These are phyloP conservation scores for Ambrosiella beaveri DNA, from an alignment of 2,329 filamentous ascomycete species.

Conservation along the genomic window DNA sequence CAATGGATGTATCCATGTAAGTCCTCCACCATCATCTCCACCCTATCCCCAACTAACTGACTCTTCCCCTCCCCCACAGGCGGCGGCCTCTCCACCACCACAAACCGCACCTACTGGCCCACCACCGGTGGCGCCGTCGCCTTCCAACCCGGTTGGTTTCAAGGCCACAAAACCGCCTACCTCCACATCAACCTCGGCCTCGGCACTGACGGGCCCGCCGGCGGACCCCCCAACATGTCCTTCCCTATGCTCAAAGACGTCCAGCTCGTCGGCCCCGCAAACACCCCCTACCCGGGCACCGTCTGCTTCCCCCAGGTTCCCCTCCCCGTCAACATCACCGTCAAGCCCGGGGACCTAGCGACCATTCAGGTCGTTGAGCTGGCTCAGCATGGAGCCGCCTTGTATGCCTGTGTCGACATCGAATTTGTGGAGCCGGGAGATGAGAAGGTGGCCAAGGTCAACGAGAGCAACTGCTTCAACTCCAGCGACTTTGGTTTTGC, in stretches of 20 bases:
- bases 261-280: conserved; percentile 65
- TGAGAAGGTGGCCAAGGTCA: conserved; percentile 49
- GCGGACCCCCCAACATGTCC: conserved; percentile 71
- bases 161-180: conserved; percentile 64
- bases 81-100: conserved; percentile 60
- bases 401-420: conserved; percentile 92
- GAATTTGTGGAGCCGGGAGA: conserved; percentile 71
- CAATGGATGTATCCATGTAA: conserved; percentile 91
- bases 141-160: conserved; percentile 91
- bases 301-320: conserved; percentile 84
- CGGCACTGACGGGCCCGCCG: conserved; percentile 46
- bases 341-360: conserved; percentile 68
- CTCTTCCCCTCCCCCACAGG: conserved; percentile 32
- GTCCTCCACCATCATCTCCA: conserved; percentile 19
- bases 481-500: conserved; percentile 60
- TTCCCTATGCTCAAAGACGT: conserved; percentile 65
- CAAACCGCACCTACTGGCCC: conserved; percentile 86
- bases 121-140: conserved; percentile 70
- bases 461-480: conserved; percentile 76
- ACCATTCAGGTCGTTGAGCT: conserved; percentile 79
- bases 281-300: conserved; percentile 70
- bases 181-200: conserved; percentile 87
- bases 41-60: conserved; percentile 1
- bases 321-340: conserved; percentile 52
- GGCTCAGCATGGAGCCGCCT: conserved; percentile 64